Percentiles rank a stretch among this genome's conserved stretches.
phyloP scores from a whole-genome alignment of 176 grass and related monocot species.

The Oryza meridionalis region DNA sequence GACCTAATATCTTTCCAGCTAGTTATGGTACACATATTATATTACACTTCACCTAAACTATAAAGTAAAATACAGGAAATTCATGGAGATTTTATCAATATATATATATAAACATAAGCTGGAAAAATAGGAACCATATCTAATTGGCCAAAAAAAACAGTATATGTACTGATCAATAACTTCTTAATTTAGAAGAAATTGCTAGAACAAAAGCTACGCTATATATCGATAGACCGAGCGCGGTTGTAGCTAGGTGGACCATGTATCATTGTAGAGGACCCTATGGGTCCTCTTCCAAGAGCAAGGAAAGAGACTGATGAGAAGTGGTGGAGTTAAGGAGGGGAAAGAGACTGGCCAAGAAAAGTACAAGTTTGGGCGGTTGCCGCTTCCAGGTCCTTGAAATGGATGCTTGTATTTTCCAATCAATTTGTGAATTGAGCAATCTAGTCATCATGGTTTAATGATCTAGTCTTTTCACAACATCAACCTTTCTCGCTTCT shows the following conservation, averaged over 20 bases:
- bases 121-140: background rate
- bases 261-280: background rate
- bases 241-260: background rate
- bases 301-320: conserved; percentile 31
- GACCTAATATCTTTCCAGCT: background rate
- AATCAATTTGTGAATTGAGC: background rate
- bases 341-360: conserved; percentile 45
- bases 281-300: background rate
- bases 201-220: background rate
- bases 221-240: background rate
- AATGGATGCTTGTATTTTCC: conserved; percentile 30
- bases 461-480: conserved; percentile 1
- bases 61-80: background rate
- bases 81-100: background rate
- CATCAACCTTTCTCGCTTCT: background rate
- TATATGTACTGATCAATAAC: background rate
- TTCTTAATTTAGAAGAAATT: background rate
- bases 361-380: conserved; percentile 46
- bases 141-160: background rate
- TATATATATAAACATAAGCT: background rate
- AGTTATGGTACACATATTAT: background rate
- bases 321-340: conserved; percentile 34
- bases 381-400: conserved; percentile 32
- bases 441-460: conserved; percentile 12
- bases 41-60: background rate